Evolutionary conservation across 2,329 filamentous ascomycete genomes (phyloP).

Genomic region (Fusarium miscanthi): DNA sequence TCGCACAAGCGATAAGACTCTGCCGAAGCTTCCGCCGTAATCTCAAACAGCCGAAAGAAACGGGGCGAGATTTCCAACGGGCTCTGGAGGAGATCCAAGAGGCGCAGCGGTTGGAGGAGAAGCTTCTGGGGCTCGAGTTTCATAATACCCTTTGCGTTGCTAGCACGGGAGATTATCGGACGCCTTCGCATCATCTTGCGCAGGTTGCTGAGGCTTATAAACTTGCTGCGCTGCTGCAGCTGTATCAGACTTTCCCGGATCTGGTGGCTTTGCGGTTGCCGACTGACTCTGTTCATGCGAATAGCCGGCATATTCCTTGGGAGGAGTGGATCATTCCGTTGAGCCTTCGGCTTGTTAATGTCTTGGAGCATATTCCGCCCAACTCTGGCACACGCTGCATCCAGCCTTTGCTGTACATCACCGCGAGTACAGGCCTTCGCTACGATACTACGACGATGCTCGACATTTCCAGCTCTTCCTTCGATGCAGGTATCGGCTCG

Average conservation of each 20-base stretch:
- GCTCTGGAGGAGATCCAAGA: conserved; percentile 36
- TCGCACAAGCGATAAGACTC: conserved; percentile 50
- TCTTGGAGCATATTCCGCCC: conserved; percentile 50
- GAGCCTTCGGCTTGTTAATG: conserved; percentile 47
- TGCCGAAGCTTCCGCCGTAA: conserved; percentile 51
- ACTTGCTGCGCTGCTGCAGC: conserved; percentile 52
- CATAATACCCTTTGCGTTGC: conserved; percentile 13
- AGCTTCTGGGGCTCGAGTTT: conserved; percentile 49
- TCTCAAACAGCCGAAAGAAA: conserved; percentile 36
- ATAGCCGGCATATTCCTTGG: conserved; percentile 47
- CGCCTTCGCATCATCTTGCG: conserved; percentile 48
- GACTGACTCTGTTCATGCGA: conserved; percentile 28
- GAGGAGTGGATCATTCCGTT: conserved; percentile 53
- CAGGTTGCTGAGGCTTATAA: conserved; percentile 55
- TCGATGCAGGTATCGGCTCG: conserved; percentile 11
- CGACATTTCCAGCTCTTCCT: conserved; percentile 29
- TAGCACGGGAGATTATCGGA: conserved; percentile 49
- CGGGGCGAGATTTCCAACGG: conserved; percentile 45
- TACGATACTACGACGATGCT: conserved; percentile 36
- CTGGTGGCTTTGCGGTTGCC: conserved; percentile 49
- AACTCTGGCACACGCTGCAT: conserved; percentile 52
- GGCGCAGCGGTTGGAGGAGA: conserved; percentile 50
- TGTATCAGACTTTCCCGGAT: conserved; percentile 55
- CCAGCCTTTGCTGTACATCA: conserved; percentile 53
- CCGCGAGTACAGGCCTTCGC: conserved; percentile 51